A percentile compares a stretch with the other conserved stretches of the same genome.
Conservation (phyloP, 2,329 filamentous ascomycete species). For the Aspergillus terreus region DNA sequence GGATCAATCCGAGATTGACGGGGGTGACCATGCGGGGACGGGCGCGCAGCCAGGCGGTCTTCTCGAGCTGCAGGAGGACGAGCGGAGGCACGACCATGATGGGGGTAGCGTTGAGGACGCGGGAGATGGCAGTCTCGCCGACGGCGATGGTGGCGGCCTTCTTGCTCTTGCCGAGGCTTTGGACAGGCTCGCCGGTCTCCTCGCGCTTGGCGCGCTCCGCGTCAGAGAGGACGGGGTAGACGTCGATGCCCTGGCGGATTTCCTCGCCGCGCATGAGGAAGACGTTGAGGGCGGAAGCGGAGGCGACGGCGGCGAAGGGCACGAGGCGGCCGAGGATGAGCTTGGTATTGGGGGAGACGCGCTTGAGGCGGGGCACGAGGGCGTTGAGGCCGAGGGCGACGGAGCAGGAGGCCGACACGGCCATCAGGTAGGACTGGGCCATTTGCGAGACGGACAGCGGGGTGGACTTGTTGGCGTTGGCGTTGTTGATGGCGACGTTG, state of each 20-base stretch:
- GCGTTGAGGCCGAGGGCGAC: constrained; percentile 91
- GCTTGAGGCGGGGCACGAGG: constrained; percentile 77
- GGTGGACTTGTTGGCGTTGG: constrained; percentile 97
- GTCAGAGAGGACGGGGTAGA: constrained; percentile 76
- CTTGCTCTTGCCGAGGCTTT: constrained; percentile 78
- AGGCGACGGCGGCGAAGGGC: constrained; percentile 91
- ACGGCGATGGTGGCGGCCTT: constrained; percentile 87
- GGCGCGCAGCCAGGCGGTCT: constrained; percentile 73
- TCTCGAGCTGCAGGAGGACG: constrained; percentile 78
- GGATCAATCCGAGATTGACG: constrained; percentile 81
- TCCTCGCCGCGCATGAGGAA: constrained; percentile 98
- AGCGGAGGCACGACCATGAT: constrained; percentile 96
- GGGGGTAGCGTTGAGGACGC: constrained; percentile 89
- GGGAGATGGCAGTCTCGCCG: constrained; percentile 83
- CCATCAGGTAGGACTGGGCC: constrained; percentile 83
- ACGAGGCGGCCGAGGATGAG: constrained; percentile 81
- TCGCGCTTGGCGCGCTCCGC: constrained; percentile 64
- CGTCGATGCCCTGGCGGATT: constrained; percentile 86
- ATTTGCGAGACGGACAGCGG: constrained; percentile 78
- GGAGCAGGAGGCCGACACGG: constrained; percentile 87
- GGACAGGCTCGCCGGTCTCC: constrained; percentile 60
- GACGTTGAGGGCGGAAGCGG: constrained; percentile 87
- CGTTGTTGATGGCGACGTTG: constrained; percentile 96
- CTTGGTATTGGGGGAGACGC: constrained; percentile 69
- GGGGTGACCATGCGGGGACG: constrained; percentile 74